These are phyloP conservation scores for Strigomonas culicis DNA, from an alignment of 208 protist species.

Conservation along the genomic window DNA sequence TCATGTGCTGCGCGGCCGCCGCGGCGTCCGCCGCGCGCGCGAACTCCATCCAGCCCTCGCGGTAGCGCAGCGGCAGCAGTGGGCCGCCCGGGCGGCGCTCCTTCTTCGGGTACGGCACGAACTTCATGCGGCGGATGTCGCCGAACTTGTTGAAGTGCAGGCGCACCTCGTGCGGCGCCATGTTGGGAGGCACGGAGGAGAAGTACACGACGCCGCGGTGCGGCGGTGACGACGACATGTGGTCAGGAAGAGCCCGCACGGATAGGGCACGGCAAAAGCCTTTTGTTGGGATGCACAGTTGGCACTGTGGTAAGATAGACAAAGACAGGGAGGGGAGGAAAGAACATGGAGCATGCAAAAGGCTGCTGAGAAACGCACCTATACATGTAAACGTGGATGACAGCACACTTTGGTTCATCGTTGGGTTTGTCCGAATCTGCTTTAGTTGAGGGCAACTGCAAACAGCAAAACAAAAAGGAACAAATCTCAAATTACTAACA, in stretches of 20 bases:
- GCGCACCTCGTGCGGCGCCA: conserved; percentile 70
- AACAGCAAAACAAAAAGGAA: not conserved
- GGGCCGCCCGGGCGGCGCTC: conserved; percentile 59
- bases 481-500: not conserved
- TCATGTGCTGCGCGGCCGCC: conserved; percentile 46
- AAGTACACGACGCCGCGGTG: conserved; percentile 75
- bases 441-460: not conserved
- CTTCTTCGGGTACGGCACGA: conserved; percentile 76
- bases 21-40: conserved; percentile 30
- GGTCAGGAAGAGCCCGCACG: too few species aligned
- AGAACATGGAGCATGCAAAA: not conserved
- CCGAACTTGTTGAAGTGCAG: conserved; percentile 70
- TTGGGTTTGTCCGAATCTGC: not conserved
- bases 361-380: not conserved
- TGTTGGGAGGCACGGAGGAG: conserved; percentile 65
- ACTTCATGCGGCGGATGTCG: conserved; percentile 61
- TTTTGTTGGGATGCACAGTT: not conserved
- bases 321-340: not conserved
- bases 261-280: too few species aligned
- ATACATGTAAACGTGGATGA: not conserved
- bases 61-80: conserved; percentile 67
- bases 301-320: not conserved
- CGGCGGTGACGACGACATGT: too few species aligned
- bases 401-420: not conserved
- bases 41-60: conserved; percentile 82